These are phyloP conservation scores for Cryptococcus sp. DNA, from an alignment of 1,284 basidiomycete genomes.

Conservation along the genomic window DNA sequence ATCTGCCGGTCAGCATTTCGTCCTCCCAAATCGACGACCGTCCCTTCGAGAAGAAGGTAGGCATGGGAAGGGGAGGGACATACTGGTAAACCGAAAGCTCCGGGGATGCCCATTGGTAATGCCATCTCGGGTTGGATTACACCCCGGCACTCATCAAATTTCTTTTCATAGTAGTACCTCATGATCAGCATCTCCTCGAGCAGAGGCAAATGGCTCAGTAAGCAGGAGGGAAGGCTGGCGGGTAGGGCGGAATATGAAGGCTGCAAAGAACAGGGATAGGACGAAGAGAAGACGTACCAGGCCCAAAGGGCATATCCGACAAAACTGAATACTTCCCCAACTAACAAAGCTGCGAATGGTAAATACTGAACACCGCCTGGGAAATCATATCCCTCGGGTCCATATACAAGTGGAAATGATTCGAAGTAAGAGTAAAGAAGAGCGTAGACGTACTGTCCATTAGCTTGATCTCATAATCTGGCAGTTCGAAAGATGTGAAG, in stretches of 20 bases:
- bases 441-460: constrained; percentile 13
- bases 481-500: no score
- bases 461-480: background rate
- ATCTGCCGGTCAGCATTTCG: constrained; percentile 19
- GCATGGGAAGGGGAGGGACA: no score
- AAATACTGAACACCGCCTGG: constrained; percentile 18
- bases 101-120: constrained; percentile 23
- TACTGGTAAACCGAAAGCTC: constrained; percentile 26
- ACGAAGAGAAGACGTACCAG: constrained; percentile 13
- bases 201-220: no score
- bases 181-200: background rate
- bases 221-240: no score
- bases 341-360: constrained; percentile 29
- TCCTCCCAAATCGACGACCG: background rate
- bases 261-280: background rate
- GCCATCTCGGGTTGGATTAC: constrained; percentile 21
- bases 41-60: background rate
- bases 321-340: constrained; percentile 24
- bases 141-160: background rate
- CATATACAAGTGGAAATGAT: constrained; percentile 31
- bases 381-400: constrained; percentile 23
- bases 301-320: constrained; percentile 22
- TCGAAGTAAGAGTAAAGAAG: constrained; percentile 30
- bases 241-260: no score
- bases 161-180: background rate